Conservation (phyloP, 805 yeast genomes). For the Ogataea allantospora region DNA sequence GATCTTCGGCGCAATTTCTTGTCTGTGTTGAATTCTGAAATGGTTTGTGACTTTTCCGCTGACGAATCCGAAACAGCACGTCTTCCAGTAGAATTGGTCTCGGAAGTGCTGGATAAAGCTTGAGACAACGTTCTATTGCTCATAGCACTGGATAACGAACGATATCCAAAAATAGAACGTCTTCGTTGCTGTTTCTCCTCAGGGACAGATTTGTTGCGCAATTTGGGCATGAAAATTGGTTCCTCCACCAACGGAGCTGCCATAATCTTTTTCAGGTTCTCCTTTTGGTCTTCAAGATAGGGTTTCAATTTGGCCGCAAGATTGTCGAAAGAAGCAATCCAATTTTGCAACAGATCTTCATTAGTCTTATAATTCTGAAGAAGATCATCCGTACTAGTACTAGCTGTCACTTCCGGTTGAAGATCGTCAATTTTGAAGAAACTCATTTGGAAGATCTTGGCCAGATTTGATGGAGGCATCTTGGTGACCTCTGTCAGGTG, state of each 20-base stretch:
- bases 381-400: constrained; percentile 27
- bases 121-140: constrained; percentile 20
- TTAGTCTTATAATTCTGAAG: constrained; percentile 29
- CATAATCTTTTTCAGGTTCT: constrained; percentile 15
- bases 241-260: constrained; percentile 20
- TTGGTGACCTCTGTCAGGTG: constrained; percentile 31
- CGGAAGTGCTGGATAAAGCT: constrained; percentile 9
- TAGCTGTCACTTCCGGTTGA: constrained; percentile 17
- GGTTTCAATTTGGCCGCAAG: constrained; percentile 15
- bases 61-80: constrained; percentile 16
- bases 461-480: constrained; percentile 37
- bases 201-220: constrained; percentile 13
- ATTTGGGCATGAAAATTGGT: constrained; percentile 13
- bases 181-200: constrained; percentile 25
- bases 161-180: constrained; percentile 28
- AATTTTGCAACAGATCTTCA: constrained; percentile 27
- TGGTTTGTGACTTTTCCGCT: background rate
- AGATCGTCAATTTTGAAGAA: constrained; percentile 35
- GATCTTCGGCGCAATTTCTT: constrained; percentile 21
- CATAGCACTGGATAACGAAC: constrained; percentile 27
- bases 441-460: constrained; percentile 39
- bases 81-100: constrained; percentile 6
- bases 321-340: constrained; percentile 26
- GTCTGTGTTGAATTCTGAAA: constrained; percentile 1
- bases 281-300: constrained; percentile 5